Base-by-base conservation (phyloP, 345 rosid species). In the Psidium guajava region DNA sequence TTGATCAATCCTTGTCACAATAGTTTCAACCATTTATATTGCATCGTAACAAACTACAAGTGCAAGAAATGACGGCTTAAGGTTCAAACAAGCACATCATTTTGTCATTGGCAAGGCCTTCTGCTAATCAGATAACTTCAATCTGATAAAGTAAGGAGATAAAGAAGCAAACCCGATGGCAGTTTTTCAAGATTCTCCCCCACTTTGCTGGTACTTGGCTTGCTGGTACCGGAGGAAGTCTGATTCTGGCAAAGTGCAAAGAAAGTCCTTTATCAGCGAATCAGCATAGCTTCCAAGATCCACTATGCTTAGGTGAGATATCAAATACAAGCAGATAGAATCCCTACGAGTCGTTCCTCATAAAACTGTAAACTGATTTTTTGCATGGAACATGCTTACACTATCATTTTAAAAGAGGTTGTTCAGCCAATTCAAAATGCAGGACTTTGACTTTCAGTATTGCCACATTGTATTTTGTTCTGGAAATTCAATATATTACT, bases 121-220 rank as follows among this genome's bases (percentile, higher is more conserved):
- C 77, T 36, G 80, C 80, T 21, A 0, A 36, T 1, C 47, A 0
- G 77, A 69, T 69, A 36, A 36, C 47, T 69, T 69, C 80, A 8
- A 69, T 69, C 75, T 32, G 75, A 80, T 18, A 44, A 44, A 22
- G 69, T 59, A 42, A n/a, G 82, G 49, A 50, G 55, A 80, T 27
- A 21, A 86, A 53, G 82, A 83, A 69, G 82, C 89, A 16, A 86
- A 94, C 97, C 94, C 85, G 91, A 85, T 56, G 87, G 89, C 32
- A 69, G 92, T 87, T 89, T 93, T 85, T 89, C 92, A 36, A 75
- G 89, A 87, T 90, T 88, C 82, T 89, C 93, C 36, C 90, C 82
- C 86, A 87, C 96, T 84, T 86, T 90, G 87, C 90, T 88, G 85
- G 90, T 87, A 77, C 94, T 86, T 80, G 91, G 95, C 90, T 92